phyloP scores from a whole-genome alignment of 1,284 basidiomycete genomes.

The Quambalaria eucalypti region DNA sequence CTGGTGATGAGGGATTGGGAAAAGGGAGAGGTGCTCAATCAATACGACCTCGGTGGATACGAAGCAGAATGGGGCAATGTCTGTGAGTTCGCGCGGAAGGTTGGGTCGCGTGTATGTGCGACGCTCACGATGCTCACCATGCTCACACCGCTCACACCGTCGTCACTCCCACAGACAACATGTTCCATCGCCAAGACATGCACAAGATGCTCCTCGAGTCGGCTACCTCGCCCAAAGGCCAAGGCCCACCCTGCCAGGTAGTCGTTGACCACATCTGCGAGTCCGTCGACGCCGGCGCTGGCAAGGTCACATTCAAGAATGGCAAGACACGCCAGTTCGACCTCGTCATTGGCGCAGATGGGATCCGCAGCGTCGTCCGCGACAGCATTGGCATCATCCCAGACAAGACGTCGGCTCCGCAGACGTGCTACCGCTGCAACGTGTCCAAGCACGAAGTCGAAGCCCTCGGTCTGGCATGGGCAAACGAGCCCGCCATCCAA shows the following conservation, averaged over 20 bases:
- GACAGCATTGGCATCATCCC: constrained; percentile 33
- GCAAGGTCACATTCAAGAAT: constrained; percentile 50
- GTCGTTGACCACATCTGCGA: constrained; percentile 48
- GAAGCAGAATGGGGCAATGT: no score
- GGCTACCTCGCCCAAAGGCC: constrained; percentile 35
- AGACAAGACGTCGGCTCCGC: constrained; percentile 45
- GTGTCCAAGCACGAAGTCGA: constrained; percentile 40
- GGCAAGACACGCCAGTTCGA: constrained; percentile 54
- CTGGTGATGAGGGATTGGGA: no score
- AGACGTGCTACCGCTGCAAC: constrained; percentile 50
- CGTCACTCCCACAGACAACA: no score
- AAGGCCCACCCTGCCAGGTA: constrained; percentile 24
- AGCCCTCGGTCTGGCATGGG: constrained; percentile 45
- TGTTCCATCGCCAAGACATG: constrained; percentile 49
- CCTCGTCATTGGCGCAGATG: constrained; percentile 62
- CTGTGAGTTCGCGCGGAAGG: no score
- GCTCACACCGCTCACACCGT: no score
- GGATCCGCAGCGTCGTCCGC: constrained; percentile 46
- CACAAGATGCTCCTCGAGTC: constrained; percentile 36
- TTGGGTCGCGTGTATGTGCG: no score
- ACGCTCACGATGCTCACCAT: no score
- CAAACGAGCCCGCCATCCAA: constrained; percentile 46
- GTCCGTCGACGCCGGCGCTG: constrained; percentile 37
- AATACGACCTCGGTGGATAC: no score
- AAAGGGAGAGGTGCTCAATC: no score